Conservation (phyloP, 73 alveolate genomes). For the Paramecium caudatum region DNA sequence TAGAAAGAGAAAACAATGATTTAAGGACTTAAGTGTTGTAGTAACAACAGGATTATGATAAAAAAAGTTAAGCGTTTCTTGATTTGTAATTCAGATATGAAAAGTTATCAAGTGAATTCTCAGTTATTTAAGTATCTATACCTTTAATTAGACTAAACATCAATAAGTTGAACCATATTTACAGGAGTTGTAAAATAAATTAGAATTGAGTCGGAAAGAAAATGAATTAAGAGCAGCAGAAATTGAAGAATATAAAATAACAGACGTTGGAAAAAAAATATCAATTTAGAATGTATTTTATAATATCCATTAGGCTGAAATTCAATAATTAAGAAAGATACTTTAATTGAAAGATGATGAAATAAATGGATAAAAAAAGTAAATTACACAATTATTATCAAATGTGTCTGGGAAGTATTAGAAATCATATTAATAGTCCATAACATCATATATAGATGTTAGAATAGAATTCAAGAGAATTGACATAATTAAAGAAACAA, state of each 20-base stretch:
- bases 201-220: constrained; percentile 18
- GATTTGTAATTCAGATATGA: constrained; percentile 42
- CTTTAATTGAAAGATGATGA: constrained; percentile 51
- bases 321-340: constrained; percentile 26
- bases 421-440: neutral
- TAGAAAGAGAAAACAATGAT: constrained; percentile 57
- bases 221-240: constrained; percentile 33
- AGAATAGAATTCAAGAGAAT: constrained; percentile 61
- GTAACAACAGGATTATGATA: constrained; percentile 17
- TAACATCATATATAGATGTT: constrained; percentile 39
- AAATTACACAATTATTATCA: constrained; percentile 29
- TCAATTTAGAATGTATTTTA: neutral
- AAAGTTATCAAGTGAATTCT: neutral
- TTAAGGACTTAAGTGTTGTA: neutral
- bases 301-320: neutral
- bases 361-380: constrained; percentile 6
- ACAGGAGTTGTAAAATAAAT: constrained; percentile 10
- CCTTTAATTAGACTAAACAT: neutral
- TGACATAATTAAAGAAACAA: neutral
- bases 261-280: constrained; percentile 62
- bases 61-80: neutral
- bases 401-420: constrained; percentile 45
- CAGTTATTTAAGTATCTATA: neutral
- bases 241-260: constrained; percentile 51
- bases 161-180: constrained; percentile 23